Base-by-base conservation (phyloP, 495 filamentous ascomycete genomes). In the Geoglossum glabrum region DNA sequence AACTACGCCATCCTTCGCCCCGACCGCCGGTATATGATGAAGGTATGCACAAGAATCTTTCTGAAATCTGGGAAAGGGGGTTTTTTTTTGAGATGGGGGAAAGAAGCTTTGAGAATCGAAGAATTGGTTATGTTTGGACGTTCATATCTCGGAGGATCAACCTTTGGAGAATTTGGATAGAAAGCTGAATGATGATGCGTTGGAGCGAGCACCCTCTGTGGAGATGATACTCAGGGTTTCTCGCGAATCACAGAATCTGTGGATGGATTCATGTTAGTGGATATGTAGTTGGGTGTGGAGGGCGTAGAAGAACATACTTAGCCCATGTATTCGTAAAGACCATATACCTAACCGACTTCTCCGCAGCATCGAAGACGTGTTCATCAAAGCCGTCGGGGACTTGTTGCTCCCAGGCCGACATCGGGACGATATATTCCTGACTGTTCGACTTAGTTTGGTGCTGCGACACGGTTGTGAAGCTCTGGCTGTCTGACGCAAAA, bases 241-340 rank as follows among this genome's bases (percentile, higher is more conserved):
- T 52, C 25, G 23, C 49, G 49, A 52, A 13, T 52, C 49, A 31
- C 49, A 52, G 49, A 52, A 52, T 19, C 49, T 52, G 25, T 15
- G 21, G 19, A 11, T 1, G 49, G 26, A 50, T 10, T 8, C 26
- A 26, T 25, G 26, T 50, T 23, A 50, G 46, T 15, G 26, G 5
- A 15, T 28, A 21, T 25, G 8, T 28, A 47, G 43, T 6, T 6
- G 19, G 17, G 21, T n/a, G 6, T 47, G 17, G 3, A 50, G 5
- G 21, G 13, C 23, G 7, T 50, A 56, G 38, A 6, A 13, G 17
- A 43, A 61, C 59, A 11, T 50, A 83, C 66, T 81, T 82, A 26
- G 78, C 78, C 81, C 81, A 86, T 10, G 82, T 85, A 64, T 84
- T 84, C 6, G 78, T 81, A 58, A 82, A 73, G 1, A 86, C 81